Base-by-base conservation (phyloP, 371 early-diverging fungal genomes). In the Smittium culicis region DNA sequence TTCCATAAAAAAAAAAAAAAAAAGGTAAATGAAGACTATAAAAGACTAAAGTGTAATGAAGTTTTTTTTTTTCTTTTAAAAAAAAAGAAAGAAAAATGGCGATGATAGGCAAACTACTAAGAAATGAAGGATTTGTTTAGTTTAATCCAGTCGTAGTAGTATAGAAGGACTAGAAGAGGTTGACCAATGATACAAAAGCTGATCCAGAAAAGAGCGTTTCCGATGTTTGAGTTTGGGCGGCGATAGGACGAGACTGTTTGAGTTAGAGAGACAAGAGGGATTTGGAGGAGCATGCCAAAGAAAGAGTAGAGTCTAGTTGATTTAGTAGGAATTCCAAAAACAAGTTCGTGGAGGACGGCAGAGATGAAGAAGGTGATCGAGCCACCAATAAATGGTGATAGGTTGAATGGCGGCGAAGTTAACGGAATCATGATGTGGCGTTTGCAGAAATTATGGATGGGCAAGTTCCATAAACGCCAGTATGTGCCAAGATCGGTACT, bases 391-490 rank as follows among this genome's bases (percentile, higher is more conserved):
- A 56, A 35, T 1, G 66, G 65, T 16, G 77, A 73, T 67, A 77
- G 65, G 32, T 67, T 57, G 61, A 71, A 67, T 32, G 71, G 69
- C 14, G 74, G 64, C 56, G 78, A 77, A 34, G 83, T 69, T 67
- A 88, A 73, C 5, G 90, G 90, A 20, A 92, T 72, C 76, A 91
- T 91, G 3, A 93, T 82, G 72, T 94, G 94, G 0, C 94, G 84
- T 74, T 94, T 94, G 74, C 90, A 86, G 72, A 85, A 89, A 35
- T 83, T 80, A 79, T 92, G 87, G 25, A 94, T 90, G 0, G 93
- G 94, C 66, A 84, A 77, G 77, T 94, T 94, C 94, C 94, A 94
- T 29, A 88, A 78, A 34, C 90, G 80, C 93, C 93, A 93, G 77
- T 94, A 94, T 45, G 83, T 82, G 14, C 83, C 86, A 65, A 94